A percentile compares a stretch with the other conserved stretches of the same genome.
phyloP scores from a whole-genome alignment of 2,329 filamentous ascomycete genomes.

The Graphiopsis chlorocephala region DNA sequence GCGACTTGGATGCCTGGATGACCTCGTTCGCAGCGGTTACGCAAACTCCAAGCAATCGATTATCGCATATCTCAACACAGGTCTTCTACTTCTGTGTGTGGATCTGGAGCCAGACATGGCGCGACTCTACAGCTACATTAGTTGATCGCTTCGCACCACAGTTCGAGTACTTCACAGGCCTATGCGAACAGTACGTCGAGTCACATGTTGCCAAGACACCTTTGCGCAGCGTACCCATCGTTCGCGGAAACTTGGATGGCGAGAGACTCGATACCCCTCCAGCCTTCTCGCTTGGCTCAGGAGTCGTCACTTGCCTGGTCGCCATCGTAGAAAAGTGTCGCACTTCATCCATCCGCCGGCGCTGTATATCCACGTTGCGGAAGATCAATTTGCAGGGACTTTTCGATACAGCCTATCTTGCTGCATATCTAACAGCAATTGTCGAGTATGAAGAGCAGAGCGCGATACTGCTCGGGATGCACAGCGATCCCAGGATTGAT shows the following conservation, averaged over 20 bases:
- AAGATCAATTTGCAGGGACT: constrained; percentile 15
- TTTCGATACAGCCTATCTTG: constrained; percentile 14
- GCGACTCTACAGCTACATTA: constrained; percentile 11
- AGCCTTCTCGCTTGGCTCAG: constrained; percentile 6
- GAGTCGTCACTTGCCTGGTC: constrained; percentile 10
- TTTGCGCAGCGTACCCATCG: neutral
- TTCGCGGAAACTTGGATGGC: neutral
- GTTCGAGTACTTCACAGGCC: constrained; percentile 11
- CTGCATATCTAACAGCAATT: neutral
- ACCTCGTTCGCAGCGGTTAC: neutral
- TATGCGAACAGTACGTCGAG: constrained; percentile 14
- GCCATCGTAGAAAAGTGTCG: constrained; percentile 15
- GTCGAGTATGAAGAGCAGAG: neutral
- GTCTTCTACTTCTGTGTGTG: constrained; percentile 17
- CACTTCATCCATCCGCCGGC: constrained; percentile 15
- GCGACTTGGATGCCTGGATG: neutral
- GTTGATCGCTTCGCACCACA: constrained; percentile 15
- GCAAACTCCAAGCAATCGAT: neutral
- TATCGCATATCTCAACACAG: neutral
- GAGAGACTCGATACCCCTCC: neutral
- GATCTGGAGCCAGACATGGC: constrained; percentile 11
- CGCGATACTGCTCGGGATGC: neutral
- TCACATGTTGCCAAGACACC: neutral
- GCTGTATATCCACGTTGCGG: constrained; percentile 10
- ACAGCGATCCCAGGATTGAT: neutral